Conservation (phyloP, 2,329 filamentous ascomycete genomes). For the Colletotrichum paranaense region DNA sequence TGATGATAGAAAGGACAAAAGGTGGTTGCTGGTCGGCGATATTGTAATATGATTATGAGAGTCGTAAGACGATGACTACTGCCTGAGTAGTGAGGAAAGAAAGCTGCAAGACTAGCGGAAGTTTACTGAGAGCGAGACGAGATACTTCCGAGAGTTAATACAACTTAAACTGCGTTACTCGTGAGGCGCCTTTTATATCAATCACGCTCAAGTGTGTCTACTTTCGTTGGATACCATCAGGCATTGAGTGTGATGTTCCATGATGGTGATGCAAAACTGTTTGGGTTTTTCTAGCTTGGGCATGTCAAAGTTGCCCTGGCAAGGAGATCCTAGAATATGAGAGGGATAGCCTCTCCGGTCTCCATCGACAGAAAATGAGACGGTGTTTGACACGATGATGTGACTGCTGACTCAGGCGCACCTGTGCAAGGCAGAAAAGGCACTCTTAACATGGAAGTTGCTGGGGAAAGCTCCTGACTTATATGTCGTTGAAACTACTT, state of each 20-base stretch:
- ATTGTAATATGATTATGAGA: neutral
- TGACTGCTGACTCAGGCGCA: neutral
- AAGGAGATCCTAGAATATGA: neutral
- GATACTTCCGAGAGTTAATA: neutral
- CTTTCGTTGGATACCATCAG: neutral
- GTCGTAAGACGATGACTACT: neutral
- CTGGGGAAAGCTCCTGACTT: neutral
- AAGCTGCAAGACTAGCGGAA: neutral
- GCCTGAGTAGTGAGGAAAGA: neutral
- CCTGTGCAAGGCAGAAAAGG: neutral
- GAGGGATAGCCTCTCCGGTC: neutral
- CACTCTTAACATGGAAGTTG: neutral
- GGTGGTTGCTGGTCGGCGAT: neutral
- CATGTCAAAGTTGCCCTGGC: neutral
- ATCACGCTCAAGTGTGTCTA: neutral
- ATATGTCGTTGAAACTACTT: neutral
- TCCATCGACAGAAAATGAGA: neutral
- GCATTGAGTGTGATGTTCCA: neutral
- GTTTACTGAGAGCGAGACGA: neutral
- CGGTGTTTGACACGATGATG: neutral
- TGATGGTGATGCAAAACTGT: neutral
- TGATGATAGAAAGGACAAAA: neutral
- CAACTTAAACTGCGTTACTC: neutral
- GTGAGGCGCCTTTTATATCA: neutral
- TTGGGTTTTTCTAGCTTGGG: neutral